A percentile compares a stretch with the other conserved stretches of the same genome.
Evolutionary conservation across 306 rosid species (phyloP).

Genomic region (Acacia acuminata): DNA sequence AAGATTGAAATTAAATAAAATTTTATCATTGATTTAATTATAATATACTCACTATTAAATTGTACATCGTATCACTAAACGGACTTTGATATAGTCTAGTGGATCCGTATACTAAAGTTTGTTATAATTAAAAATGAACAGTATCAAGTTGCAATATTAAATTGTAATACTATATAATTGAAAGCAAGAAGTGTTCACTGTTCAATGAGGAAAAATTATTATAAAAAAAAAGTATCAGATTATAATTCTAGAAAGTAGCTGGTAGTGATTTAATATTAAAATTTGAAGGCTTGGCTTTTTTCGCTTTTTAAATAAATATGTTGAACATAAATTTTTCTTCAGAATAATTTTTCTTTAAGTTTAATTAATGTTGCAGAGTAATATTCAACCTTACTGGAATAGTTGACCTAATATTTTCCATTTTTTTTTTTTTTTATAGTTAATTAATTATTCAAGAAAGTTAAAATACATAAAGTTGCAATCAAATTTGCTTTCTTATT

Average conservation of each 20-base stretch:
- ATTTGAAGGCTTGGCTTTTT: background rate
- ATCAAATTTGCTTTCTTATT: background rate
- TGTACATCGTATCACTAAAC: background rate
- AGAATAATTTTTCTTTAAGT: background rate
- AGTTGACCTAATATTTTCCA: background rate
- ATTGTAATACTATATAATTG: background rate
- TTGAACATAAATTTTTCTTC: background rate
- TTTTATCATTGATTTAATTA: background rate
- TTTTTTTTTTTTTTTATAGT: background rate
- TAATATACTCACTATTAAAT: background rate
- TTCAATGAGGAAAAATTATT: background rate
- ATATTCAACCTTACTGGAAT: background rate
- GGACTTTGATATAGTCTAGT: background rate
- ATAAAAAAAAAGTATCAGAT: background rate
- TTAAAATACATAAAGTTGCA: background rate
- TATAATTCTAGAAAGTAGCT: background rate
- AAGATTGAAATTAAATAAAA: background rate
- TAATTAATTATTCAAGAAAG: background rate
- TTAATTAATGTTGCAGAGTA: background rate
- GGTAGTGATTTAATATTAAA: background rate
- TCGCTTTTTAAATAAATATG: background rate
- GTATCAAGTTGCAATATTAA: background rate
- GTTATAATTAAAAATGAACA: background rate
- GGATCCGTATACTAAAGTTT: background rate
- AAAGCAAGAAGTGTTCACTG: background rate